Evolutionary conservation across 495 filamentous ascomycete species (phyloP), one percentile per base, ranked within the genome.

Genomic region (Penicillium arizonense): DNA sequence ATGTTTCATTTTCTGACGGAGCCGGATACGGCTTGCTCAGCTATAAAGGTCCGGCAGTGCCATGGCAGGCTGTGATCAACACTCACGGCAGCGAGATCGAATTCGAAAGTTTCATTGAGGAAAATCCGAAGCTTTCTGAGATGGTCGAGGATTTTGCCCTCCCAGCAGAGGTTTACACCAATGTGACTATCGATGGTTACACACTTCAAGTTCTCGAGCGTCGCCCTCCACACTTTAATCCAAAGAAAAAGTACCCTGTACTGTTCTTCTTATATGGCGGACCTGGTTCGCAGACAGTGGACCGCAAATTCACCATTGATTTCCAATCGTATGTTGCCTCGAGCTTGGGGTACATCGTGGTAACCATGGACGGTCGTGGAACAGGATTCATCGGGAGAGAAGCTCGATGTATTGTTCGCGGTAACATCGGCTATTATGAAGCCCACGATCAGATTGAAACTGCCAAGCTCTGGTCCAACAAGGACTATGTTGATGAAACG

Each of bases 241-340:
- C 82, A 24, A 85, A 82, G 50, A 91, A 88, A 67, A 83, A 86
- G 59, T 97, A 98, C 57, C 95, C 94, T 1, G 91, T 98, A 8
- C 81, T 98, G 2, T 98, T 98, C 76, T 85, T 88, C 56, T 82
- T 96, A 42, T 98, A 98, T 67, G 88, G 87, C 30, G 94, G 94
- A 5, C 94, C 94, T 0, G 89, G 88, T 18, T 96, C 90, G 16
- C 94, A 98, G 65, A 80, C 77, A 0, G 94, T 98, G 1, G 73
- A 86, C 55, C 92, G 93, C 69, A 82, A 71, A 44, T 97, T 96
- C 69, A 70, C 62, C 2, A 84, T 97, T 40, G 90, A 97, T 63
- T 98, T 92, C 65, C 91, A 97, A 67, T 81, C 90, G 0, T 97
- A 94, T 65, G 70, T 97, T 40, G 90, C 94, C 28, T 88, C 88